These are phyloP conservation scores for Neodidymelliopsis sp. DNA, from an alignment of 2,329 filamentous ascomycete genomes.

Conservation along the genomic window DNA sequence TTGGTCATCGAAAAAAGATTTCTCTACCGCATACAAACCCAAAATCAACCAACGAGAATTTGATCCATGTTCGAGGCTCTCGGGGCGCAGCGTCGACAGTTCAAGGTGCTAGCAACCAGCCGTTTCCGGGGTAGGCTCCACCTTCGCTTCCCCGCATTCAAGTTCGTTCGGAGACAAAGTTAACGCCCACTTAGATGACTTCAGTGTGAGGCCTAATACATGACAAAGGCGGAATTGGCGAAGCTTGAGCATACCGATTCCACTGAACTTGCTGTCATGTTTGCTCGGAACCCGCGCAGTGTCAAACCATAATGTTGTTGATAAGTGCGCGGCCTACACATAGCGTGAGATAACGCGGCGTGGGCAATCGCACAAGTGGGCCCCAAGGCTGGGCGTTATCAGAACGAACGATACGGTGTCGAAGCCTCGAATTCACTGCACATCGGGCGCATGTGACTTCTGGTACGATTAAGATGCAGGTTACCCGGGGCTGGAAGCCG, in stretches of 20 bases:
- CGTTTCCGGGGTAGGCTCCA: too few relatives aligned
- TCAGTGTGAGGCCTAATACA: too few relatives aligned
- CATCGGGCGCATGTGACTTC: neutral
- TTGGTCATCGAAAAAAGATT: too few relatives aligned
- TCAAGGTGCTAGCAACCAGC: too few relatives aligned
- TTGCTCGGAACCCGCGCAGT: constrained; percentile 6
- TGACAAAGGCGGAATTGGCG: neutral
- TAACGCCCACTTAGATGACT: too few relatives aligned
- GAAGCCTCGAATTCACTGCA: constrained; percentile 3
- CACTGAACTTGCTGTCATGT: neutral
- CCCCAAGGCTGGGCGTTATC: constrained; percentile 21
- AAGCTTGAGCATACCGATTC: neutral
- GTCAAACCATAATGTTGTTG: neutral
- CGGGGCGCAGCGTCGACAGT: too few relatives aligned
- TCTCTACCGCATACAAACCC: neutral
- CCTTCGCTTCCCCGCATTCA: too few relatives aligned
- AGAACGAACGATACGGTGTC: constrained; percentile 23
- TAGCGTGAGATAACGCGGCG: constrained; percentile 26
- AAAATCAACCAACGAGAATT: neutral
- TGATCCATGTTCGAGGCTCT: too few relatives aligned
- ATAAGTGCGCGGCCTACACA: constrained; percentile 22
- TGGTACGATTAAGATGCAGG: too few relatives aligned
- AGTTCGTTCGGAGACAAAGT: too few relatives aligned
- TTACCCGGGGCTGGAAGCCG: too few relatives aligned
- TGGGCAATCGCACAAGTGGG: constrained; percentile 19